These are phyloP conservation scores for Coemansia sp. DNA, from an alignment of 192 early-diverging fungal species.

Conservation along the genomic window DNA sequence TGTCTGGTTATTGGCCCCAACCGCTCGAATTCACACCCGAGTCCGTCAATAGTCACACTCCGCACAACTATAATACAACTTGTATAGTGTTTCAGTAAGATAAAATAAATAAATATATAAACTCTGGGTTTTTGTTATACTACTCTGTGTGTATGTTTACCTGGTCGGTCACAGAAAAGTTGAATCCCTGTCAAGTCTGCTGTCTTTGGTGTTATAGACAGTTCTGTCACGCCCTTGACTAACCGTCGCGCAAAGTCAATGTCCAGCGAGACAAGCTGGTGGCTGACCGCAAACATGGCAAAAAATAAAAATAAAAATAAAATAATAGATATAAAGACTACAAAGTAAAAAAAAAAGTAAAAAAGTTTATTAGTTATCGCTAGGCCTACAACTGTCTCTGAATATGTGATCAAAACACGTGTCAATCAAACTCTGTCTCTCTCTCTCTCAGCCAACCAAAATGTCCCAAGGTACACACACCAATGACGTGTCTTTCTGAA, in stretches of 20 bases:
- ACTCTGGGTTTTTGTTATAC: background rate
- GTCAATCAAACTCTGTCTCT: background rate
- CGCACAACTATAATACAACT: slow-evolving; percentile 23
- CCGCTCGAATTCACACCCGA: slow-evolving; percentile 27
- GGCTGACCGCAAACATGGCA: slow-evolving; percentile 39
- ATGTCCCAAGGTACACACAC: too few species aligned
- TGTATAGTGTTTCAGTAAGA: background rate
- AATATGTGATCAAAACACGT: background rate
- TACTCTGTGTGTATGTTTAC: slow-evolving; percentile 21
- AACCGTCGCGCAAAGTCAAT: slow-evolving; percentile 38
- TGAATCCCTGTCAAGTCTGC: slow-evolving; percentile 13
- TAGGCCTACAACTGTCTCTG: background rate
- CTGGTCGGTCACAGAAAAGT: slow-evolving; percentile 54
- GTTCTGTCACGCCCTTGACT: slow-evolving; percentile 53
- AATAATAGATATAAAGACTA: background rate
- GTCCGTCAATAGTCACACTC: slow-evolving; percentile 35
- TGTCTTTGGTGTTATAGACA: slow-evolving; percentile 44
- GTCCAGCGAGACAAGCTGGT: slow-evolving; percentile 58
- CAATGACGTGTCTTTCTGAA: too few species aligned
- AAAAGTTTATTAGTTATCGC: background rate
- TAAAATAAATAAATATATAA: too few species aligned
- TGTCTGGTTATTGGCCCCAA: slow-evolving; percentile 27
- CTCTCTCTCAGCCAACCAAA: too few species aligned
- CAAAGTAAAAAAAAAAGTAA: background rate
- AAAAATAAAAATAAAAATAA: background rate